phyloP scores from a whole-genome alignment of 2,329 filamentous ascomycete genomes.

The Penicillium sclerotiorum region DNA sequence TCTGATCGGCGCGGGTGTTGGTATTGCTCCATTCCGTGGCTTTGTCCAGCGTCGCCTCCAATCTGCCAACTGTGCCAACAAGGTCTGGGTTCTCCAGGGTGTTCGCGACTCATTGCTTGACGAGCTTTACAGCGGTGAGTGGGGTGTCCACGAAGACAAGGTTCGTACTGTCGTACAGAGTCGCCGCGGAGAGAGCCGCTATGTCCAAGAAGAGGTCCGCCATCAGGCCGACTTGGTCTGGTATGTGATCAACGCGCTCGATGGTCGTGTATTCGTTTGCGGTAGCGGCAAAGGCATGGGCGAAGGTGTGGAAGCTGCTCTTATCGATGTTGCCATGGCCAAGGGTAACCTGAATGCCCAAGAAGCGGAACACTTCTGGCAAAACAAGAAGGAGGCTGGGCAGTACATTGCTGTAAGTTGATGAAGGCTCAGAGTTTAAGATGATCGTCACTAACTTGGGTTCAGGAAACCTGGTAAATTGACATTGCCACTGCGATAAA shows the following conservation, averaged over 20 bases:
- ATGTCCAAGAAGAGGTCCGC: slow-evolving; percentile 93
- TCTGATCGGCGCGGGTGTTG: slow-evolving; percentile 92
- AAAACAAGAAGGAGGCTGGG: slow-evolving; percentile 84
- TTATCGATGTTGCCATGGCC: slow-evolving; percentile 87
- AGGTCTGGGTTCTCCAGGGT: slow-evolving; percentile 95
- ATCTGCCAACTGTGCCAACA: slow-evolving; percentile 95
- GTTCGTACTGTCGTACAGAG: slow-evolving; percentile 81
- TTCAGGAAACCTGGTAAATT: slow-evolving; percentile 39
- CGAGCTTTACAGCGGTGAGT: slow-evolving; percentile 94
- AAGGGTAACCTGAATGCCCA: slow-evolving; percentile 84
- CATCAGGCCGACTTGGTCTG: slow-evolving; percentile 95
- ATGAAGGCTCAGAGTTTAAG: not conserved
- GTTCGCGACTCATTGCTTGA: slow-evolving; percentile 92
- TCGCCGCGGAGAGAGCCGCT: slow-evolving; percentile 75
- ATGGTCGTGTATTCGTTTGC: slow-evolving; percentile 94
- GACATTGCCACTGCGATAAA: not conserved
- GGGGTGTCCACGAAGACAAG: slow-evolving; percentile 88
- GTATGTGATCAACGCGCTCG: slow-evolving; percentile 96
- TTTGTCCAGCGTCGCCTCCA: slow-evolving; percentile 94
- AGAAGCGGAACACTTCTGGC: slow-evolving; percentile 86
- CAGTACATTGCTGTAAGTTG: slow-evolving; percentile 82
- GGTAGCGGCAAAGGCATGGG: slow-evolving; percentile 96
- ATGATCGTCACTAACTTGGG: slow-evolving; percentile 5
- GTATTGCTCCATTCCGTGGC: slow-evolving; percentile 94
- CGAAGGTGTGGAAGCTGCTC: slow-evolving; percentile 85